A percentile compares a stretch with the other conserved stretches of the same genome.
Conservation (phyloP, 805 yeast species). For the Wickerhamiella alocasiicola region DNA sequence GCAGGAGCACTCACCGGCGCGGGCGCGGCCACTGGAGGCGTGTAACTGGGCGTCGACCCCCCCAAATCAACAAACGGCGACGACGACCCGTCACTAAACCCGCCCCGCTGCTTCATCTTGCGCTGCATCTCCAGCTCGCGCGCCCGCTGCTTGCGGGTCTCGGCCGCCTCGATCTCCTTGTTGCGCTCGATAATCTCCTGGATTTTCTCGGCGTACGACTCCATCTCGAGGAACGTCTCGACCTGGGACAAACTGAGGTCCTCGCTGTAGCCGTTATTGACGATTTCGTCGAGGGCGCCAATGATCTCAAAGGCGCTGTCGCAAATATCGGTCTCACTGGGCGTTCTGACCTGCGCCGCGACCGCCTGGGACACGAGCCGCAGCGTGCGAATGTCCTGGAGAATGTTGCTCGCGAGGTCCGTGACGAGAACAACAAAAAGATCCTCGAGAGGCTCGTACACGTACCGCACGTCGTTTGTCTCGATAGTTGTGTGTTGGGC, state of each 20-base stretch:
- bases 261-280: conserved; percentile 81
- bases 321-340: conserved; percentile 66
- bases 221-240: conserved; percentile 87
- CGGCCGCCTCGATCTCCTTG: conserved; percentile 93
- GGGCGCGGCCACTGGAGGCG: neutral
- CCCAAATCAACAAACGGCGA: conserved; percentile 9
- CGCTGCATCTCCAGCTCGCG: conserved; percentile 54
- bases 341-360: conserved; percentile 43
- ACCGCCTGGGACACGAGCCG: conserved; percentile 74
- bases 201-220: conserved; percentile 95
- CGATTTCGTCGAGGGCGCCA: conserved; percentile 87
- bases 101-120: conserved; percentile 29
- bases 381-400: conserved; percentile 89
- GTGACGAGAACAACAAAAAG: conserved; percentile 83
- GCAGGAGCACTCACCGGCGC: neutral
- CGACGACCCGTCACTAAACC: conserved; percentile 12
- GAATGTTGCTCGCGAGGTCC: conserved; percentile 77
- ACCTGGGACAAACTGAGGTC: conserved; percentile 72
- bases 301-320: conserved; percentile 78
- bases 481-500: conserved; percentile 90
- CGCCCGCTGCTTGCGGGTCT: conserved; percentile 92
- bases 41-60: neutral
- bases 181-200: conserved; percentile 95
- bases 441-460: conserved; percentile 92
- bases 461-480: conserved; percentile 81